Evolutionary conservation across 306 rosid species (phyloP), one percentile per base, ranked within the genome.

Genomic region (Vigna trinervia): DNA sequence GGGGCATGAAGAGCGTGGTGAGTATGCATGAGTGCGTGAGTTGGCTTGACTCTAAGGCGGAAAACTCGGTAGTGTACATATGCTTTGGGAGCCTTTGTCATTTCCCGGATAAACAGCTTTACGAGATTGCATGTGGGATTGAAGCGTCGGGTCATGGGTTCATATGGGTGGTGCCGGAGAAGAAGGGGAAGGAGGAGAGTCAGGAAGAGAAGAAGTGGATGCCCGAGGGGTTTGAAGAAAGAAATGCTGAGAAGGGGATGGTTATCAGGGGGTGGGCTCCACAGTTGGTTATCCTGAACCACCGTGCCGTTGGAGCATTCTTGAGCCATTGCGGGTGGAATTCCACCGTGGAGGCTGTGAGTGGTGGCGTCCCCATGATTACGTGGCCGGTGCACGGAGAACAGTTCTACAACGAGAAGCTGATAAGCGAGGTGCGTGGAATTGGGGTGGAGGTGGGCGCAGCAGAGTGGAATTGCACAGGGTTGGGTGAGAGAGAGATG

Each of bases 371-470:
- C 34, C 81, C 86, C 1, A 45, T 83, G 86, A 54, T 83, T 1
- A 83, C 86, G 7, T 79, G 81, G 83, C 86, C 86, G 1, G 57
- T 79, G 19, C 77, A 58, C 0, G 13, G 70, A 0, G 87, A 84
- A 2, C 87, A 84, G 5, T 84, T 75, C 13, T 84, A 75, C 2
- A 84, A 84, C 2, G 87, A 84, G 71, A 84, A 73, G 39, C 20
- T 84, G 60, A 13, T 84, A 34, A 72, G 74, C 0, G 45, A 77
- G 58, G 78, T 84, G 71, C 13, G 67, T 4, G 75, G 85, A 13
- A 58, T 84, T 0, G 83, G 87, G 17, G 80, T 80, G 69, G 85
- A 80, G 67, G 78, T 80, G 5, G 91, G 91, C 0, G 82, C 60
- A 0, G 60, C 41, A 13, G 80, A 80, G 19, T 87, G 88, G 90